Evolutionary conservation across 2,329 filamentous ascomycete genomes (phyloP), one percentile per base, ranked within the genome.

Genomic region (Nectriaceae sp.): DNA sequence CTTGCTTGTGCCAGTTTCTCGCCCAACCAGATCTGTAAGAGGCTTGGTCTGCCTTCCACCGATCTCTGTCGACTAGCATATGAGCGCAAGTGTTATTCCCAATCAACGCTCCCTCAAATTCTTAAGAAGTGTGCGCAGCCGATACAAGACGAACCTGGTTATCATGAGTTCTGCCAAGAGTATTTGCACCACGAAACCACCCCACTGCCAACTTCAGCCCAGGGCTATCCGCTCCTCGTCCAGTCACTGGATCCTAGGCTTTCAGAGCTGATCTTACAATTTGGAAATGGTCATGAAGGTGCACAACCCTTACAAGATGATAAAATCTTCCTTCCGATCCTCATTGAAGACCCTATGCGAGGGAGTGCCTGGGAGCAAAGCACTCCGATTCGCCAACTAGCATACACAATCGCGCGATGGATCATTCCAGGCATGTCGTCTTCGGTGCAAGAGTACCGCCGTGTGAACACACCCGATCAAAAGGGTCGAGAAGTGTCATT

Each of bases 291-390:
- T 2, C 40, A 39, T 18, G 31, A 56, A 4, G 35, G 44, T 16
- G 47, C 47, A 2, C 52, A 65, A 3, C 49, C 55, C 1, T 59
- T 69, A 1, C 15, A 47, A 2, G 42, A 55, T 4, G 18, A 42
- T 11, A 68, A 76, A 35, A 75, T 89, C 11, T 92, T 87, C 62
- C 74, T 91, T 1, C 84, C 86, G 0, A 74, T 85, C 19, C 65
- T 90, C 0, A 69, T 84, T 10, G 83, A 87, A 53, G 77, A 75
- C 47, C 76, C 77, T 16, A 61, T 65, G n/a, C 74, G 76, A 22
- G 74, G 75, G 37, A 84, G 76, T 57, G 78, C 80, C 15, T 85
- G 83, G 82, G 73, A 75, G 44, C 70, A 77, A 48, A 80, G 80
- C 46, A 72, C 70, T 21, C 46, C 62, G 6, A 69, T 82, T 24